Evolutionary conservation across 1,284 basidiomycete genomes (phyloP).

Genomic region (Sanghuangporus baumii): DNA sequence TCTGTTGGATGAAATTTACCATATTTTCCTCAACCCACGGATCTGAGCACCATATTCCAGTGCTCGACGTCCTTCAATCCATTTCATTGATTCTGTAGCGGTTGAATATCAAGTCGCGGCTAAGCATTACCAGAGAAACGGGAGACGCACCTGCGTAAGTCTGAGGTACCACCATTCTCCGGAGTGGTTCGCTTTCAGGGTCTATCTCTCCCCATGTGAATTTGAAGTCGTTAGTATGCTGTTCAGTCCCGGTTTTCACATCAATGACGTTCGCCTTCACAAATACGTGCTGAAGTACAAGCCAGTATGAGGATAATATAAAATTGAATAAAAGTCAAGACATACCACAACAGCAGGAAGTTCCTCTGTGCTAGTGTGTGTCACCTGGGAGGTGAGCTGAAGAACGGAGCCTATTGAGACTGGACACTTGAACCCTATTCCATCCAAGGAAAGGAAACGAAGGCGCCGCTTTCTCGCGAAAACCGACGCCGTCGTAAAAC

Average conservation of each 20-base stretch:
- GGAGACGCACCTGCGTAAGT: slow-evolving; percentile 57
- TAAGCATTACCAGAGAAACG: neutral
- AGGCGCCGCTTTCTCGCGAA: slow-evolving; percentile 60
- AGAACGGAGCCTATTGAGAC: slow-evolving; percentile 81
- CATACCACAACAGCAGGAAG: slow-evolving; percentile 50
- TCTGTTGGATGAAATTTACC: neutral
- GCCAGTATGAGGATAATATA: neutral
- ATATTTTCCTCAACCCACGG: slow-evolving; percentile 28
- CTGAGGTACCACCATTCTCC: slow-evolving; percentile 60
- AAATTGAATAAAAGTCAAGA: slow-evolving; percentile 13
- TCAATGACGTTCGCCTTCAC: slow-evolving; percentile 77
- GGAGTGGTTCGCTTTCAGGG: slow-evolving; percentile 31
- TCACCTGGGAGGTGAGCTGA: slow-evolving; percentile 61
- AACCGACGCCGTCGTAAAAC: slow-evolving; percentile 66
- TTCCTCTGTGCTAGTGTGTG: slow-evolving; percentile 44
- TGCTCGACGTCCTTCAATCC: slow-evolving; percentile 72
- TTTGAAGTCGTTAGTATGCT: slow-evolving; percentile 66
- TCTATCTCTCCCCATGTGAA: slow-evolving; percentile 58
- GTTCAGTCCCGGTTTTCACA: slow-evolving; percentile 60
- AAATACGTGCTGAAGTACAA: slow-evolving; percentile 52
- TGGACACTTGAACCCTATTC: slow-evolving; percentile 73
- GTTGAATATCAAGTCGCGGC: neutral
- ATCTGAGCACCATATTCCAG: slow-evolving; percentile 60
- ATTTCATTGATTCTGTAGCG: slow-evolving; percentile 68
- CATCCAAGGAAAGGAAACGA: slow-evolving; percentile 72